Conservation (phyloP, 73 alveolate species). For the Paraurostyla sp. region DNA sequence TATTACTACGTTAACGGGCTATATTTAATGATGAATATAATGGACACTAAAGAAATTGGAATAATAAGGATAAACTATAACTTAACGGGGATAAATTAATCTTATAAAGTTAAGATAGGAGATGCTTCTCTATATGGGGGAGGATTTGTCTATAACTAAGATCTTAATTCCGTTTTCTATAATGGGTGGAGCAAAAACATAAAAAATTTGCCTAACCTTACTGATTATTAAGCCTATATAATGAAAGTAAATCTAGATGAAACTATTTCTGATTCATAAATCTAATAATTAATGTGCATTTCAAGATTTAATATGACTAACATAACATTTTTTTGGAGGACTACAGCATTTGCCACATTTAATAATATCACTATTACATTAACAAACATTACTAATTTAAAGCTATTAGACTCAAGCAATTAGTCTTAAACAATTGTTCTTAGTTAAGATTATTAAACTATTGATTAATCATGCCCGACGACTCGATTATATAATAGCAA, state of each 20-base stretch:
- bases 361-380: not conserved
- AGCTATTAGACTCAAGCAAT: not conserved
- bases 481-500: too few species aligned
- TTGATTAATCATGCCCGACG: too few species aligned
- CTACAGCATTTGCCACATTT: not conserved
- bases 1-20: constrained; percentile 7
- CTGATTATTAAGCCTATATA: not conserved
- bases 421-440: not conserved
- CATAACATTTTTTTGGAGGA: not conserved
- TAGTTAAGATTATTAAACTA: not conserved
- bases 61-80: not conserved
- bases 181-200: constrained; percentile 32
- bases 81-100: not conserved
- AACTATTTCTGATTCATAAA: not conserved
- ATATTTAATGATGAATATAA: not conserved
- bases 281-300: not conserved
- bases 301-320: not conserved
- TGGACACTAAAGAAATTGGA: not conserved
- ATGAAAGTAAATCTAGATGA: not conserved
- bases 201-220: not conserved
- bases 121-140: not conserved
- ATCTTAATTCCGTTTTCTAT: not conserved
- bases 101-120: not conserved
- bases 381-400: not conserved
- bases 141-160: not conserved